Percentiles rank a stretch among this genome's conserved stretches.
Conservation (phyloP, 192 early-diverging fungal species). For the Backusella psychrophila region DNA sequence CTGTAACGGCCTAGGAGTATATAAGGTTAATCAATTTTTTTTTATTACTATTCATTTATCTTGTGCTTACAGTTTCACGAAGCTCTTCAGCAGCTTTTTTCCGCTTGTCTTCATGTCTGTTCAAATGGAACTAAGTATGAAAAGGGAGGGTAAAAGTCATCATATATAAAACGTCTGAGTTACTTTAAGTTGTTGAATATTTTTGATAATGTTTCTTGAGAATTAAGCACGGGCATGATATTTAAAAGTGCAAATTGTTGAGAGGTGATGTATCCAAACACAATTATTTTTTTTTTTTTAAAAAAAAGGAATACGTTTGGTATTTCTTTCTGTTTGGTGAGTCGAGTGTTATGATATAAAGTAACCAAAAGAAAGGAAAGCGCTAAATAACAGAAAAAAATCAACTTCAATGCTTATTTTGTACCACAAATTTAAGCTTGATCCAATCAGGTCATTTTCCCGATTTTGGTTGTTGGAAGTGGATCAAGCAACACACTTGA, state of each 20-base stretch:
- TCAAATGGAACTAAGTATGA: neutral
- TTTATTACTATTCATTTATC: neutral
- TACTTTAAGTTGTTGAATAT: conserved; percentile 42
- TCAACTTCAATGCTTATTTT: too few species aligned
- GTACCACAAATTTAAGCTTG: too few species aligned
- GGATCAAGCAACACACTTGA: too few species aligned
- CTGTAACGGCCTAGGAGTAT: conserved; percentile 13
- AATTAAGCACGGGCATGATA: conserved; percentile 24
- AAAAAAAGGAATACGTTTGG: too few species aligned
- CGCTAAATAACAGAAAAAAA: too few species aligned
- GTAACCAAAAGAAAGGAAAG: too few species aligned
- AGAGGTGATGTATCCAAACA: neutral
- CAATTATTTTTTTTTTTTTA: too few species aligned
- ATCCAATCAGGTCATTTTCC: too few species aligned
- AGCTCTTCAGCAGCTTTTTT: conserved; percentile 58
- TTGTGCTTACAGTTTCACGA: conserved; percentile 56
- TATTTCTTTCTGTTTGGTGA: too few species aligned
- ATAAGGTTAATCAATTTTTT: neutral
- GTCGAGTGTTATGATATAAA: too few species aligned
- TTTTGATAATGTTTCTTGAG: conserved; percentile 30
- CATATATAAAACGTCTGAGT: neutral
- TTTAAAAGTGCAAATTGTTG: neutral
- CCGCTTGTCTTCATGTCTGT: conserved; percentile 61
- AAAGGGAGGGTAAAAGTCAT: neutral
- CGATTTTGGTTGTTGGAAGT: too few species aligned